A percentile compares a stretch with the other conserved stretches of the same genome.
Conservation (phyloP, 345 rosid genomes). For the Heritiera littoralis region DNA sequence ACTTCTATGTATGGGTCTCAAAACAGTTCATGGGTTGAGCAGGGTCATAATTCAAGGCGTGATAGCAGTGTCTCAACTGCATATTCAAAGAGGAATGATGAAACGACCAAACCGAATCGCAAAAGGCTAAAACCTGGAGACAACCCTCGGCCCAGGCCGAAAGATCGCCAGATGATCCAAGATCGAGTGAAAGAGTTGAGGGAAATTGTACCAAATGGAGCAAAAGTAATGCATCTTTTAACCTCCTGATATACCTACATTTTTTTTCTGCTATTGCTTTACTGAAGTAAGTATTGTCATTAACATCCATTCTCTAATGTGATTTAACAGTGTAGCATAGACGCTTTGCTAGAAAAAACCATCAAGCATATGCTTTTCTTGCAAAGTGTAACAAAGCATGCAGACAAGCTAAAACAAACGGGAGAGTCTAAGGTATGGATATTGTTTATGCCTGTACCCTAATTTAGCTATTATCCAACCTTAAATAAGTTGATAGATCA, state of each 20-base stretch:
- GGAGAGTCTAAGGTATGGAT: conserved; percentile 77
- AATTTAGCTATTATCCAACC: neutral
- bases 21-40: conserved; percentile 84
- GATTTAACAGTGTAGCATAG: conserved; percentile 92
- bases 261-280: neutral
- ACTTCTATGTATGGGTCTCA: conserved; percentile 66
- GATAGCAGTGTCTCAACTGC: conserved; percentile 60
- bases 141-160: conserved; percentile 93
- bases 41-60: conserved; percentile 49
- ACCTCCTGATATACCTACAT: neutral
- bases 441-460: neutral
- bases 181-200: conserved; percentile 96
- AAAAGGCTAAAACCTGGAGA: conserved; percentile 93
- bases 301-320: conserved; percentile 22
- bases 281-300: conserved; percentile 10
- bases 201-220: conserved; percentile 93
- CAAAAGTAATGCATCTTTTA: conserved; percentile 59
- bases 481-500: neutral
- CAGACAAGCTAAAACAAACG: conserved; percentile 81
- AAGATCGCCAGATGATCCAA: conserved; percentile 99
- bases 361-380: conserved; percentile 99
- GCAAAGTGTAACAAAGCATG: conserved; percentile 91
- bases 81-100: conserved; percentile 68
- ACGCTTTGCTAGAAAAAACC: conserved; percentile 88
- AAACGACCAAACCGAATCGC: conserved; percentile 61